Conservation (phyloP, 2,329 filamentous ascomycete genomes). For the Diaporthe amygdali region DNA sequence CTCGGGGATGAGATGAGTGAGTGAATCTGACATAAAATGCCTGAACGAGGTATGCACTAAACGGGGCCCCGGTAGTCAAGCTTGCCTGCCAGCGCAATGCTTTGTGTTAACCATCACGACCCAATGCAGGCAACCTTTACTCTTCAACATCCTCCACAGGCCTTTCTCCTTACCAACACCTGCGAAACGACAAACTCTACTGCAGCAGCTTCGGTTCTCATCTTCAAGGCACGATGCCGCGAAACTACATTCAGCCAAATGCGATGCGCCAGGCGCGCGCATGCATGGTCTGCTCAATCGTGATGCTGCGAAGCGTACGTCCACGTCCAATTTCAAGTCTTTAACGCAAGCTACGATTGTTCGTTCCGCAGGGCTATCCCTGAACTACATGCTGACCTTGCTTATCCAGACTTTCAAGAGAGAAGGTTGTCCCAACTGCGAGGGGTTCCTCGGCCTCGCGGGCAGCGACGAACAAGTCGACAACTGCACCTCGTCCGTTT, state of each 20-base stretch:
- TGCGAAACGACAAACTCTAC: background rate
- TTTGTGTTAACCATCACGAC: background rate
- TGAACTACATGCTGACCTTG: constrained; percentile 26
- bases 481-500: constrained; percentile 95
- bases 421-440: constrained; percentile 95
- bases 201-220: background rate
- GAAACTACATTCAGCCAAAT: constrained; percentile 14
- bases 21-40: background rate
- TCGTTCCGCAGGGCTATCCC: background rate
- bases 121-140: background rate
- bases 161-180: background rate
- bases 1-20: background rate
- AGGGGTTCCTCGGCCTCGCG: constrained; percentile 84
- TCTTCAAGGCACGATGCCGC: background rate
- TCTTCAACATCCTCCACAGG: background rate
- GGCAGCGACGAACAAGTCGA: constrained; percentile 81
- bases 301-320: constrained; percentile 78
- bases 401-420: constrained; percentile 75
- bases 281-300: constrained; percentile 98
- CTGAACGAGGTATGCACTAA: background rate
- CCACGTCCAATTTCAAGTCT: background rate
- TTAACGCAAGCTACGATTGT: background rate
- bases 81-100: constrained; percentile 12
- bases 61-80: background rate
- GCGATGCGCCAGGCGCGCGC: constrained; percentile 60